phyloP scores from a whole-genome alignment of 495 filamentous ascomycete species.

The Penicillium malachiteum region DNA sequence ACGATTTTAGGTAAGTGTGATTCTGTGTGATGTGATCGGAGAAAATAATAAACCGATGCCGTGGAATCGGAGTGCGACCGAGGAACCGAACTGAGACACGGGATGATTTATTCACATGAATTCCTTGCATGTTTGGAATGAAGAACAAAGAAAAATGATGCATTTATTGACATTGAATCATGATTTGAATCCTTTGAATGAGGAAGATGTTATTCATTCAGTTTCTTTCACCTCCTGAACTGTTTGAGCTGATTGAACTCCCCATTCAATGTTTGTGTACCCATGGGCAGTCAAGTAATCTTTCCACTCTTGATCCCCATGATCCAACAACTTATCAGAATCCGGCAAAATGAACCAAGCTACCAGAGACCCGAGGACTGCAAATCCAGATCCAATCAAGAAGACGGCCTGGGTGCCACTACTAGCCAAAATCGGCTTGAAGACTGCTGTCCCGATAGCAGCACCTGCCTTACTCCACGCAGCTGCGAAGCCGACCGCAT shows the following conservation, averaged over 20 bases:
- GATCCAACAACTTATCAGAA: constrained; percentile 22
- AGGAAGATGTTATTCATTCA: too few relatives aligned
- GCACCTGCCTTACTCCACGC: constrained; percentile 77
- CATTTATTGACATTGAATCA: too few relatives aligned
- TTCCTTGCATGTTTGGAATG: too few relatives aligned
- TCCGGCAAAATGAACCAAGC: constrained; percentile 31
- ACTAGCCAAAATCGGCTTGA: constrained; percentile 39
- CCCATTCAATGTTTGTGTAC: constrained; percentile 26
- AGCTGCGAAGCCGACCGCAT: constrained; percentile 79
- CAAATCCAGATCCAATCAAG: constrained; percentile 29
- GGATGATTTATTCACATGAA: too few relatives aligned
- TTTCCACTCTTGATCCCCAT: constrained; percentile 29
- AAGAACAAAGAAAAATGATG: too few relatives aligned
- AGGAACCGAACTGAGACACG: too few relatives aligned
- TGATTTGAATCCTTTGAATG: too few relatives aligned
- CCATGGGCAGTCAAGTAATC: constrained; percentile 23
- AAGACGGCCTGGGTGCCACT: constrained; percentile 32
- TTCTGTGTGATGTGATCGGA: too few relatives aligned
- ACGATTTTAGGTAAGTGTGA: too few relatives aligned
- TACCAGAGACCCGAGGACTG: constrained; percentile 20
- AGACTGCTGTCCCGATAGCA: constrained; percentile 75
- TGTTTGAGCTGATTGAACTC: constrained; percentile 40
- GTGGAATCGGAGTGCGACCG: too few relatives aligned
- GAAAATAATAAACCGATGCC: too few relatives aligned
- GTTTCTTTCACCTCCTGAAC: too few relatives aligned